These are phyloP conservation scores for Apocynum venetum DNA, from an alignment of 257 asterid genomes.

Conservation along the genomic window DNA sequence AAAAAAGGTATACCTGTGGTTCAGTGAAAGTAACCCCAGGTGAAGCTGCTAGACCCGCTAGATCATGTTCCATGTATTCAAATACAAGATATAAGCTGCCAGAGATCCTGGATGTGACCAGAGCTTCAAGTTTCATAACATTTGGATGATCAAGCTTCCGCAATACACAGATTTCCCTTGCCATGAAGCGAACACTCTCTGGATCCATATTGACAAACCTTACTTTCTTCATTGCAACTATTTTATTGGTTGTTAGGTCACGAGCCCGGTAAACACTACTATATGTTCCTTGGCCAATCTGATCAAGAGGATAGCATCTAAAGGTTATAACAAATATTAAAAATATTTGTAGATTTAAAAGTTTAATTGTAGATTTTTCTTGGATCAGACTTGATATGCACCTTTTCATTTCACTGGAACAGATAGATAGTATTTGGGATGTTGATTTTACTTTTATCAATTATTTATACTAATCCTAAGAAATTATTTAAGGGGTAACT, in stretches of 20 bases:
- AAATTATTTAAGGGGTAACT: background rate
- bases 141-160: constrained; percentile 87
- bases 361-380: background rate
- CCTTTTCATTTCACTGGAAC: background rate
- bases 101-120: constrained; percentile 73
- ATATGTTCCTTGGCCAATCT: constrained; percentile 98
- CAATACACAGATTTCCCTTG: constrained; percentile 74
- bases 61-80: constrained; percentile 97
- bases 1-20: constrained; percentile 53
- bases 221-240: constrained; percentile 92
- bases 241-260: constrained; percentile 51
- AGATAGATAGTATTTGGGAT: background rate
- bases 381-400: background rate
- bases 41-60: constrained; percentile 75
- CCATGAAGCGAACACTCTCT: constrained; percentile 95
- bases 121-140: constrained; percentile 80
- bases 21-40: constrained; percentile 70
- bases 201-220: constrained; percentile 87
- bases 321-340: constrained; percentile 1
- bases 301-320: constrained; percentile 17
- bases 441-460: background rate
- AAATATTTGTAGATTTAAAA: background rate
- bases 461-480: too few species aligned
- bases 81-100: constrained; percentile 84
- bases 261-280: constrained; percentile 96